Conservation (phyloP, 1,284 basidiomycete genomes). For the Pyrrhoderma noxium region DNA sequence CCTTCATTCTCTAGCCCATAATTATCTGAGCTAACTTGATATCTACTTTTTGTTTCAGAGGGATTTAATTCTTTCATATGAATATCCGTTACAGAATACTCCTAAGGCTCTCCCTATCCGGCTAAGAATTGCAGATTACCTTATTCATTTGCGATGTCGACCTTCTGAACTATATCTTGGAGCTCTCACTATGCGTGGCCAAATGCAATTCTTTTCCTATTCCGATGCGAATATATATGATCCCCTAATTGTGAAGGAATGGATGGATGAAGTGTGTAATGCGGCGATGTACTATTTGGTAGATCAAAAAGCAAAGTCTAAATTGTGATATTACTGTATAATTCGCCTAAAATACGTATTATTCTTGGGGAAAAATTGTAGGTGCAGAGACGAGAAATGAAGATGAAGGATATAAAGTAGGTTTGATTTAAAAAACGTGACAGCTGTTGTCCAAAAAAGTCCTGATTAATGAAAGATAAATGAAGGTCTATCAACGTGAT, state of each 20-base stretch:
- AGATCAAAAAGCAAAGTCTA: neutral
- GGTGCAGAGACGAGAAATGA: too few species aligned
- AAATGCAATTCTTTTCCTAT: conserved; percentile 19
- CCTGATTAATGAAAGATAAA: too few species aligned
- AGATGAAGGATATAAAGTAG: too few species aligned
- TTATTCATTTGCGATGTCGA: conserved; percentile 32
- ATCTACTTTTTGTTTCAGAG: conserved; percentile 24
- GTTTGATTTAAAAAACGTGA: too few species aligned
- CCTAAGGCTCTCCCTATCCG: neutral
- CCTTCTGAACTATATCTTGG: conserved; percentile 44
- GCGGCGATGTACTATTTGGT: conserved; percentile 22
- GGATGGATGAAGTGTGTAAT: conserved; percentile 21
- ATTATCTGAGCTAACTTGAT: neutral
- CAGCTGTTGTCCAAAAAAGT: too few species aligned
- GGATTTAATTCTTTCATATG: conserved; percentile 29
- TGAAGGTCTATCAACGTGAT: too few species aligned
- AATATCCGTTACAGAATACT: conserved; percentile 21
- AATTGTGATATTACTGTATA: neutral
- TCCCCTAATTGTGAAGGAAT: conserved; percentile 16
- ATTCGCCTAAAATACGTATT: too few species aligned
- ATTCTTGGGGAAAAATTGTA: too few species aligned
- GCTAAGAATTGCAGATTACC: neutral
- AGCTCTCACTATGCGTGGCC: conserved; percentile 22
- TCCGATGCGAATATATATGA: conserved; percentile 19
- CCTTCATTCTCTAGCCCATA: too few species aligned